Base-by-base conservation (phyloP, 2,329 filamentous ascomycete genomes). In the Endocalyx cinctus region DNA sequence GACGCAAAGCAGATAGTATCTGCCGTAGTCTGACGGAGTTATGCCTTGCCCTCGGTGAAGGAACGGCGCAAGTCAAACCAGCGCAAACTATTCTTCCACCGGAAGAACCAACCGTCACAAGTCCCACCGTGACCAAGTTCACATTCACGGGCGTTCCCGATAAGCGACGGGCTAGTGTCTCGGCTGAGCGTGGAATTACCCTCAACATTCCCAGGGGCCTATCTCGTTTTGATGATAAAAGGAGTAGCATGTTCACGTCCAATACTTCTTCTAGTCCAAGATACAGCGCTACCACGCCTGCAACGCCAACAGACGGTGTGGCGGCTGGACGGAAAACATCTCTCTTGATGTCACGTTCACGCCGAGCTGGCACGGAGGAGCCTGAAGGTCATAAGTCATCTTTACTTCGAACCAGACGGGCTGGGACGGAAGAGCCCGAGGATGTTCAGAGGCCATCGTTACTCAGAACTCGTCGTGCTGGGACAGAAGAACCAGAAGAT, bases 1-100 rank as follows among this genome's bases (percentile, higher is more conserved):
- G 88, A 30, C 79, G 90, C 42, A 96, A 95, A 60, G 87, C 87
- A 17, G 90, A 98, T 55, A 88, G 84, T 52, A 79, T 98, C 55
- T 97, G 92, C 57, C 83, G 90, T 34, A 92, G 85, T 52, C 65
- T 98, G 45, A 97, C 90, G 0, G 92, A 98, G 59, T 70, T 98
- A 6, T 95, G 87, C 54, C 75, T 98, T 35, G 85, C 88, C 1
- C 66, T 98, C 34, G 80, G 81, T 18, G 84, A 86, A 42, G 75
- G 78, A 25, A 56, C 55, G 4, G 52, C 56, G 2, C 61, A 62
- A 32, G 42, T 45, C 13, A 67, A 65, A 42, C 47, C 54, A 18
- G 41, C 42, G 17, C 59, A 59, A 32, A 37, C 34, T 47, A 52
- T 31, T 38, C 39, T 44, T 6, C 38, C 51, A 5, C 31, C 45